phyloP scores from a whole-genome alignment of 257 asterid genomes.

The Plectranthus barbatus region DNA sequence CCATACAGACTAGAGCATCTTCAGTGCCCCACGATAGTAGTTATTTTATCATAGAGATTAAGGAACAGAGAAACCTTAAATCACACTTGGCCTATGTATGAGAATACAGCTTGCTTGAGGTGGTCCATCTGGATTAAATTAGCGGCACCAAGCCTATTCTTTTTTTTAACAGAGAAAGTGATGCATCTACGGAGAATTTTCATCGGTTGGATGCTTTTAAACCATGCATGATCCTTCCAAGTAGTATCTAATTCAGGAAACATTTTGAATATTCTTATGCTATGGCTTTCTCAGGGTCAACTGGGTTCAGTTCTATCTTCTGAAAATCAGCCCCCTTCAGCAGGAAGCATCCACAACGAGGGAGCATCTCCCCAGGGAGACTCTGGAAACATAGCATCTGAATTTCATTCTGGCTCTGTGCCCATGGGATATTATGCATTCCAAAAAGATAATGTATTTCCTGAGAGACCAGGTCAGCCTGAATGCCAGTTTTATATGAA shows the following conservation, averaged over 20 bases:
- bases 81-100: not conserved
- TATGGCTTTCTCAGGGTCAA: conserved; percentile 57
- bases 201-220: not conserved
- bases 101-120: not conserved
- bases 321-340: conserved; percentile 52
- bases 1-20: not conserved
- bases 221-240: conserved; percentile 7
- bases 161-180: not conserved
- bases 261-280: conserved; percentile 11
- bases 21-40: not conserved
- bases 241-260: conserved; percentile 2
- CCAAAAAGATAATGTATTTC: conserved; percentile 76
- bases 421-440: conserved; percentile 65
- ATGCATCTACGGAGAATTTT: not conserved
- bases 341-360: conserved; percentile 46
- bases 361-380: conserved; percentile 47
- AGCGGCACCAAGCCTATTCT: not conserved
- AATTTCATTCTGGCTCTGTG: conserved; percentile 49
- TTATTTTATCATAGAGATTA: not conserved
- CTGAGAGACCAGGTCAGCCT: conserved; percentile 93
- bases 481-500: conserved; percentile 96
- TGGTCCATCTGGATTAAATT: not conserved
- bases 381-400: conserved; percentile 42
- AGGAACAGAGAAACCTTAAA: not conserved
- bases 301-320: conserved; percentile 66